Percentiles rank a stretch among this genome's conserved stretches.
Evolutionary conservation across 129 eudicot genomes (phyloP).

Genomic region (Helianthus annuus): HanXRQr2.0-SUNRISE NC_035447.2:168252473-168252972

Average conservation of each 20-base stretch:
- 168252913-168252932: neutral
- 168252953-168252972: constrained; percentile 50
- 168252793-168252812: neutral
- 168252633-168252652: constrained; percentile 38
- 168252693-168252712: constrained; percentile 50
- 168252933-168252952: constrained; percentile 44
- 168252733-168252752: constrained; percentile 36
- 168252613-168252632: constrained; percentile 34
- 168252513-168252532: constrained; percentile 43
- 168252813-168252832: neutral
- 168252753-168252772: constrained; percentile 53
- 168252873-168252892: neutral
- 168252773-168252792: constrained; percentile 20
- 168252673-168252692: constrained; percentile 34
- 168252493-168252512: constrained; percentile 43
- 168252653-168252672: constrained; percentile 32
- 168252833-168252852: neutral
- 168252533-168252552: constrained; percentile 42
- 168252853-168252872: neutral
- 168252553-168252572: constrained; percentile 36
- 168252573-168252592: constrained; percentile 64
- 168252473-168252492: constrained; percentile 47
- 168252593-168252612: constrained; percentile 73
- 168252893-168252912: neutral
- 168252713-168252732: constrained; percentile 51